Evolutionary conservation across 2,329 filamentous ascomycete species (phyloP).

Genomic region (Xylariaceae sp.): DNA sequence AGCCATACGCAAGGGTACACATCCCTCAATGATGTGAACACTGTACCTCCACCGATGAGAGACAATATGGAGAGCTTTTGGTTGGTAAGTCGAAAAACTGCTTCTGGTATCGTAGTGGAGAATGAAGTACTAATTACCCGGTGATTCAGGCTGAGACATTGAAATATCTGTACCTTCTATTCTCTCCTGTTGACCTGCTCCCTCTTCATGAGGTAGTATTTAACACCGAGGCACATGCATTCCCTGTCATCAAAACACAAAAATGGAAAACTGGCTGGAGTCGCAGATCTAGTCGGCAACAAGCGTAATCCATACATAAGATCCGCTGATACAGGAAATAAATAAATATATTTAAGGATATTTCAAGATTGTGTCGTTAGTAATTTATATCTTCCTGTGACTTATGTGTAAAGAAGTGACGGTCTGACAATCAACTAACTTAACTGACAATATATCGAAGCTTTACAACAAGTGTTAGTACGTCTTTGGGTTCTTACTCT

Average conservation of each 20-base stretch:
- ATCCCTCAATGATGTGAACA: constrained; percentile 28
- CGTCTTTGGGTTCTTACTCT: too few species aligned
- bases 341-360: too few species aligned
- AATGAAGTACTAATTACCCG: background rate
- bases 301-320: background rate
- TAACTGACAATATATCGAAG: too few species aligned
- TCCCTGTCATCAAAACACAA: background rate
- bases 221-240: constrained; percentile 2
- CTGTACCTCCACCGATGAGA: constrained; percentile 22
- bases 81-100: constrained; percentile 21
- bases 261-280: constrained; percentile 4
- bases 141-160: constrained; percentile 1
- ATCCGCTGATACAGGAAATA: too few species aligned
- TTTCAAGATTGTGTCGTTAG: too few species aligned
- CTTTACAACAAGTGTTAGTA: too few species aligned
- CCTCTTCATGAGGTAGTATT: constrained; percentile 1
- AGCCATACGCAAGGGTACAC: constrained; percentile 22
- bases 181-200: constrained; percentile 1
- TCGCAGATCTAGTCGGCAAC: background rate
- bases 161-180: constrained; percentile 3
- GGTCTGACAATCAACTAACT: too few species aligned
- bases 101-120: background rate
- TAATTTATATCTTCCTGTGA: too few species aligned
- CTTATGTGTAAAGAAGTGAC: too few species aligned
- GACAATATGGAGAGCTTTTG: constrained; percentile 37